phyloP scores from a whole-genome alignment of 257 asterid genomes.

The Solanum chiquidenum region DNA sequence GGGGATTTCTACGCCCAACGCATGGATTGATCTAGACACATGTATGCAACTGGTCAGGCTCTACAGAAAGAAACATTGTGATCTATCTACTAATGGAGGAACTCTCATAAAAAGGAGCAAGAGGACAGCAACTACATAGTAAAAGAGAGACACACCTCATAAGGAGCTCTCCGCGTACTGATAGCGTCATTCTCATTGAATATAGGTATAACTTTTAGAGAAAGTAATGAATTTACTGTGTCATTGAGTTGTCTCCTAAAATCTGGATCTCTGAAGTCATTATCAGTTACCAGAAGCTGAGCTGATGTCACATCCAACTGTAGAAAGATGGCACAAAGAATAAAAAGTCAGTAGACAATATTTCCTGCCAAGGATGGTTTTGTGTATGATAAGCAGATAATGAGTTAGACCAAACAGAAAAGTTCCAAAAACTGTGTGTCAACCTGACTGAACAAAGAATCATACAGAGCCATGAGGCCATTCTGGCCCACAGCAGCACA shows the following conservation, averaged over 20 bases:
- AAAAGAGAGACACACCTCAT: slow-evolving; percentile 40
- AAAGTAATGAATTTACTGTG: slow-evolving; percentile 45
- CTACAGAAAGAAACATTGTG: not conserved
- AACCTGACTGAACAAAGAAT: slow-evolving; percentile 93
- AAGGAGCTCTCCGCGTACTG: slow-evolving; percentile 75
- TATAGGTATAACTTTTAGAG: slow-evolving; percentile 62
- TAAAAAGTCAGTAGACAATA: not conserved
- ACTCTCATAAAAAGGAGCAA: not conserved
- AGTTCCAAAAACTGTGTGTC: not conserved
- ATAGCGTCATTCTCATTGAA: slow-evolving; percentile 79
- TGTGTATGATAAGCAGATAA: not conserved
- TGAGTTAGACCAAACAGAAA: not conserved
- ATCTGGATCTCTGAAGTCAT: slow-evolving; percentile 56
- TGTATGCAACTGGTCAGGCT: not conserved
- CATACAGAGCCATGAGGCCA: slow-evolving; percentile 95
- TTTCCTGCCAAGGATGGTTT: not conserved
- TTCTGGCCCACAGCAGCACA: slow-evolving; percentile 99
- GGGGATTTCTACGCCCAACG: not conserved
- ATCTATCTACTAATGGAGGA: not conserved
- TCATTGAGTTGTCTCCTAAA: slow-evolving; percentile 61
- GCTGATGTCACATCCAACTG: slow-evolving; percentile 79
- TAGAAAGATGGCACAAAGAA: not conserved
- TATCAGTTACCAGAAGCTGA: slow-evolving; percentile 77
- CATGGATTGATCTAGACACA: not conserved
- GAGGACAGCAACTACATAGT: not conserved